Evolutionary conservation across 805 yeast species (phyloP), one percentile per base, ranked within the genome.

Genomic region (Lipomyces mesembrius): DNA sequence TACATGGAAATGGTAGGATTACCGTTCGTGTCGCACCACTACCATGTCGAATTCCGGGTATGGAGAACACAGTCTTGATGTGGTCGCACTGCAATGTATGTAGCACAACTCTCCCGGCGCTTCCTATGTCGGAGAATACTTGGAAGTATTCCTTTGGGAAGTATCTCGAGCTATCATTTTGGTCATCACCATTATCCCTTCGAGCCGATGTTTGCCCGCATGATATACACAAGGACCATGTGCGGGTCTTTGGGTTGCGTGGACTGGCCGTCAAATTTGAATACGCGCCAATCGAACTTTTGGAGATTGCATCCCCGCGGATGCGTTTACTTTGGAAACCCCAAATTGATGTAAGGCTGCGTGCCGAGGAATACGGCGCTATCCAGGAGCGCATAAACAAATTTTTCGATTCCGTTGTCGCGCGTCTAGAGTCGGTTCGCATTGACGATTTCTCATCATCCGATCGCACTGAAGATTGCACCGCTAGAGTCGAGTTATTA

Each of bases 131-230:
- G 73, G 94, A 92, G 59, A 87, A 87, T 52, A 88, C 98, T 0
- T 93, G 96, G 88, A 92, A 88, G 74, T 88, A 88, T 70, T 94
- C 98, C 0, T 88, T 95, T 77, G 99, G 98, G 0, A 96, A 96
- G 75, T 95, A 90, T 75, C 80, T 95, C 29, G 98, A 95, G 79
- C 80, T 93, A 27, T 81, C 89, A 37, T 93, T 93, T 75, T 92
- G 96, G 90, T 85, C 89, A 63, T 78, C 81, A 46, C 81, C 80
- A 22, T 79, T 86, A 51, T 81, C 84, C 14, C 80, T 87, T 64
- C 81, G 87, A 5, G 89, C 87, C 1, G 89, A 88, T 0, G 82
- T 83, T 25, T 95, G 99, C 77, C 78, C 82, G 0, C 98, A 94
- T 77, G 92, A 92, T 75, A 87, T 89, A 64, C 88, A 91, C 71